phyloP scores from a whole-genome alignment of 2,329 filamentous ascomycete genomes.

The Ceratocystis albifundus region DNA sequence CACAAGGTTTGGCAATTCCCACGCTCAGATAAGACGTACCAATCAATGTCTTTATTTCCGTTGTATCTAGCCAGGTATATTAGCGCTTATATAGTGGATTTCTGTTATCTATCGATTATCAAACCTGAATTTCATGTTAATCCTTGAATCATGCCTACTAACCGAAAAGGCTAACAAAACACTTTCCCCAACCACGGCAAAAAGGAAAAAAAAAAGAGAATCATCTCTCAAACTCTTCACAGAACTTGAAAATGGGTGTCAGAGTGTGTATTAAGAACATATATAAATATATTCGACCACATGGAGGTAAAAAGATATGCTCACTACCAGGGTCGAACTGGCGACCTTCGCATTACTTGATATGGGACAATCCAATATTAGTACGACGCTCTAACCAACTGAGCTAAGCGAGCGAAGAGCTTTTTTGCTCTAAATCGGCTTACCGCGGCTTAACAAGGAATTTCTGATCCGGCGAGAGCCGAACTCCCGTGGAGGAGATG shows the following conservation, averaged over 20 bases:
- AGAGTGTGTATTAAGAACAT: background rate
- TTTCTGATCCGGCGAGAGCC: background rate
- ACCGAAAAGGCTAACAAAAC: background rate
- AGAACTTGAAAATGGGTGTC: background rate
- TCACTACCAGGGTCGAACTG: conserved; percentile 23
- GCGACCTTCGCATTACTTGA: conserved; percentile 19
- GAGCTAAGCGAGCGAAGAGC: conserved; percentile 19
- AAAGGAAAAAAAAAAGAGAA: background rate
- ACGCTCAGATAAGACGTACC: background rate
- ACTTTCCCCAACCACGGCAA: background rate
- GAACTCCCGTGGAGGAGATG: too few species aligned
- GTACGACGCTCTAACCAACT: conserved; percentile 22
- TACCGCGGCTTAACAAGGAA: background rate
- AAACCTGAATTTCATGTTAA: background rate
- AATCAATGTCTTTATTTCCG: background rate
- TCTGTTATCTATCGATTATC: too few species aligned
- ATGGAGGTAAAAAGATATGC: conserved; percentile 11
- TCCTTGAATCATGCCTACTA: background rate
- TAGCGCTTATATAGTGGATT: background rate
- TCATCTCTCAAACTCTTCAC: background rate
- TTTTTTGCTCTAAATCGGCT: background rate
- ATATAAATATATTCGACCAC: too few species aligned
- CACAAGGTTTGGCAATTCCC: background rate
- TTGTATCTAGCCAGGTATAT: background rate
- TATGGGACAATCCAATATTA: conserved; percentile 11